These are phyloP conservation scores for Entomophthora muscae DNA, from an alignment of 371 early-diverging fungal species.

Conservation along the genomic window DNA sequence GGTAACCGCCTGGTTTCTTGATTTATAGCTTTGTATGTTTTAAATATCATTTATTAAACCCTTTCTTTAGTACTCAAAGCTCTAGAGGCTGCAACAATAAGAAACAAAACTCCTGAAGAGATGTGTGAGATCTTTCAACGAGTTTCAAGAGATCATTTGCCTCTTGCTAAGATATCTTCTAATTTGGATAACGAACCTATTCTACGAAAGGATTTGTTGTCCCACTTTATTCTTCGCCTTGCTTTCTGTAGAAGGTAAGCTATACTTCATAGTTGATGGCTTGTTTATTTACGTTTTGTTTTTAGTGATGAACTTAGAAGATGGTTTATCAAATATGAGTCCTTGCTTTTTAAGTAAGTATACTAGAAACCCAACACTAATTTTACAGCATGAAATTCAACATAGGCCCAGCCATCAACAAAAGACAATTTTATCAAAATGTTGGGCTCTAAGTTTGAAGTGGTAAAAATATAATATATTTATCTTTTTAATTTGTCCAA, in stretches of 20 bases:
- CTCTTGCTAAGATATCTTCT: constrained; percentile 30
- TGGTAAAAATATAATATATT: neutral
- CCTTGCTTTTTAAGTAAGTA: constrained; percentile 51
- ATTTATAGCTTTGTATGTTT: no score
- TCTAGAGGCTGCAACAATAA: constrained; percentile 59
- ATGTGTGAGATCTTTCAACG: constrained; percentile 31
- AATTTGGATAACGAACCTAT: constrained; percentile 16
- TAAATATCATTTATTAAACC: no score
- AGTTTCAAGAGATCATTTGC: constrained; percentile 42
- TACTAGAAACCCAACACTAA: no score
- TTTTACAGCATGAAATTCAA: no score
- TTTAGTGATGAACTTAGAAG: constrained; percentile 53
- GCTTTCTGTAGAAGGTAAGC: constrained; percentile 74
- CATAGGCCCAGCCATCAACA: neutral
- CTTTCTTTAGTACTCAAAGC: constrained; percentile 49
- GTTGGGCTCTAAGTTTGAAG: constrained; percentile 8
- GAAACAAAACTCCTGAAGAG: constrained; percentile 45
- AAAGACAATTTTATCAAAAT: neutral
- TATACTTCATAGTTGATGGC: neutral
- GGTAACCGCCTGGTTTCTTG: no score
- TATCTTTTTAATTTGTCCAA: neutral
- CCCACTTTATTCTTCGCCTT: constrained; percentile 83
- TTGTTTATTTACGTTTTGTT: neutral
- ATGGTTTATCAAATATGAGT: constrained; percentile 88
- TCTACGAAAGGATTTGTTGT: constrained; percentile 73